phyloP scores from a whole-genome alignment of 108 stramenopile genomes.

The Conticribra guillardii region DNA sequence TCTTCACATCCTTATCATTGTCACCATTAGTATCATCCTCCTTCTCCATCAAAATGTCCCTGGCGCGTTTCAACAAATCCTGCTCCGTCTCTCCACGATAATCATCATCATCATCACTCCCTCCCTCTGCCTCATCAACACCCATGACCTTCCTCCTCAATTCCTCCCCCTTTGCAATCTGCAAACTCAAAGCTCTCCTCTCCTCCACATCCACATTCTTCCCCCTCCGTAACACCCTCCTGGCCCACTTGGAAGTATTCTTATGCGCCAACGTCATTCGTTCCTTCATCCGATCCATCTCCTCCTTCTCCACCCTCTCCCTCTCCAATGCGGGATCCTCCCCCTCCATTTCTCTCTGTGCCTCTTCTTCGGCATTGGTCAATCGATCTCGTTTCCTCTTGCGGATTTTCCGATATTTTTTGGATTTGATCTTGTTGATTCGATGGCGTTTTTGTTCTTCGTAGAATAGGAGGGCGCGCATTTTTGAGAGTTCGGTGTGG shows the following conservation, averaged over 20 bases:
- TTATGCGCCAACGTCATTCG: conserved; percentile 96
- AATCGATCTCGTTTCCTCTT: conserved; percentile 86
- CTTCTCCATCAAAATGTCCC: conserved; percentile 68
- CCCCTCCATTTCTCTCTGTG: conserved; percentile 17
- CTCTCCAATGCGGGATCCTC: conserved; percentile 70
- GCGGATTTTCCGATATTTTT: conserved; percentile 94
- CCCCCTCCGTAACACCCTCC: conserved; percentile 83
- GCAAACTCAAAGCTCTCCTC: conserved; percentile 83
- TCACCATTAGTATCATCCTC: conserved; percentile 60
- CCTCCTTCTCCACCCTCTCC: conserved; percentile 89
- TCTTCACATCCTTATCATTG: conserved; percentile 49
- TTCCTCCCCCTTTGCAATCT: conserved; percentile 87
- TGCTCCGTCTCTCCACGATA: conserved; percentile 55
- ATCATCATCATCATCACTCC: conserved; percentile 36
- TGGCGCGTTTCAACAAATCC: conserved; percentile 66
- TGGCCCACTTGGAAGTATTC: conserved; percentile 98
- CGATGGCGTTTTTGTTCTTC: conserved; percentile 97
- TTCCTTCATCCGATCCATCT: conserved; percentile 94
- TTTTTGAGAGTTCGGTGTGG: conserved; percentile 93
- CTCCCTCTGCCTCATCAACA: conserved; percentile 39
- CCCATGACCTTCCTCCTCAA: conserved; percentile 83
- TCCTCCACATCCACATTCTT: conserved; percentile 87
- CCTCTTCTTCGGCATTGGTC: conserved; percentile 80
- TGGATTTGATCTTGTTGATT: conserved; percentile 99
- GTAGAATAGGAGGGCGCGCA: conserved; percentile 98